Evolutionary conservation across 495 filamentous ascomycete genomes (phyloP), one percentile per base, ranked within the genome.

Genomic region (Mytilinidion resinicola): DNA sequence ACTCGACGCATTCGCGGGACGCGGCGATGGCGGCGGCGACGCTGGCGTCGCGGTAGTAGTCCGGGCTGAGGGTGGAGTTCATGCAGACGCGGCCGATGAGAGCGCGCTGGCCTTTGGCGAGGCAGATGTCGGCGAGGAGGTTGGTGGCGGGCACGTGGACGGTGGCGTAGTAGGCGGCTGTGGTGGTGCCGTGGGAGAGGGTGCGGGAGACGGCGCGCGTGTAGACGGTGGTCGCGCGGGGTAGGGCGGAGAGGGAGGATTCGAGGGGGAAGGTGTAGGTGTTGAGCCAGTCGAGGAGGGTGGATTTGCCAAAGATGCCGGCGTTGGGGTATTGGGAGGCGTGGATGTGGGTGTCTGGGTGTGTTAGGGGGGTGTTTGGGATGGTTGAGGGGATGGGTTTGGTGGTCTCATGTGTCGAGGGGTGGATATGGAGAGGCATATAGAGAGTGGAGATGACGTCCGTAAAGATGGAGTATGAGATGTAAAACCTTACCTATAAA

Each of bases 261-360:
- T 97, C 92, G 55, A 95, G 79, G 0, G 92, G 92, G 72, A 95
- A 98, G n/a, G 92, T 98, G 75, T 98, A 98, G 4, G 77, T 89
- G 60, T 90, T 77, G 5, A 98, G 80, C 92, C 92, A 98, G 72
- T 89, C 83, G 20, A 98, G 81, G 43, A 98, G 82, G 15, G 90
- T 95, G 3, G 86, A 83, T 49, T 86, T 87, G 69, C 92, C 92
- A 67, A 96, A 96, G 64, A 97, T 83, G 51, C 92, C 92, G 7
- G 82, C 77, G 65, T 97, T 97, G 55, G 92, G 91, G 67, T 95
- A 93, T 76, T 97, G 92, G 0, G 90, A 81, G 46, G 92, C 92
- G 71, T 97, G 92, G 61, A 95, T 87, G 72, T 97, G 92, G 12
- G 92, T 95, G 72, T 97, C 91, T 90, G 57, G 9, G n/a, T 15